phyloP scores from a whole-genome alignment of 2,329 filamentous ascomycete species.

The Epichloe uncinata region DNA sequence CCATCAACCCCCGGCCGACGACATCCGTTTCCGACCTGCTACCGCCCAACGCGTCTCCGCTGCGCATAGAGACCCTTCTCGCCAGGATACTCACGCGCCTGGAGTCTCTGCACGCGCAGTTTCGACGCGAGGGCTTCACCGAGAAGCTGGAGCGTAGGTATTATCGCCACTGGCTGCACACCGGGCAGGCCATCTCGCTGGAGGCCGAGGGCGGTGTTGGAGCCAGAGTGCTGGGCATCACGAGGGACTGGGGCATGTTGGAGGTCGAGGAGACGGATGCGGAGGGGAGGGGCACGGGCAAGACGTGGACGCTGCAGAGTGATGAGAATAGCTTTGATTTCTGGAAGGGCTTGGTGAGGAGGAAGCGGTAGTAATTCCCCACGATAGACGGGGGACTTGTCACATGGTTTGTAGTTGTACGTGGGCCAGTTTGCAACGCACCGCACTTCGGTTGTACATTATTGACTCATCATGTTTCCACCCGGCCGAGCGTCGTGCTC shows the following conservation, averaged over 20 bases:
- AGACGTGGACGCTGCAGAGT: slow-evolving; percentile 73
- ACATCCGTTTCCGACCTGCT: slow-evolving; percentile 72
- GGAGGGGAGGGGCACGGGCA: slow-evolving; percentile 62
- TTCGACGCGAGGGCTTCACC: slow-evolving; percentile 64
- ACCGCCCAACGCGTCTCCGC: slow-evolving; percentile 33
- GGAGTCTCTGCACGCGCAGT: slow-evolving; percentile 63
- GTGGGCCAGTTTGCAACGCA: no score
- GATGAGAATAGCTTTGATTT: slow-evolving; percentile 99
- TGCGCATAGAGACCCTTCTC: slow-evolving; percentile 67
- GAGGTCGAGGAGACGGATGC: slow-evolving; percentile 69
- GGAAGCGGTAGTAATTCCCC: slow-evolving; percentile 45
- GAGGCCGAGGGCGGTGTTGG: slow-evolving; percentile 65
- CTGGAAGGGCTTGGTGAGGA: slow-evolving; percentile 73
- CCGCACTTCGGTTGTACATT: no score
- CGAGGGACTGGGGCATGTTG: slow-evolving; percentile 79
- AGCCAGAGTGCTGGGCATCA: slow-evolving; percentile 76
- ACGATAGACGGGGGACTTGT: no score
- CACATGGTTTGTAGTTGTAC: no score
- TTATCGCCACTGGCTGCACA: slow-evolving; percentile 78
- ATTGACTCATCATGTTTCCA: no score
- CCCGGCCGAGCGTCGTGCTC: no score
- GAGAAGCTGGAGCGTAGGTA: slow-evolving; percentile 60
- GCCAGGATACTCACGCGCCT: slow-evolving; percentile 68
- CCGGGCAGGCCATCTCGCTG: slow-evolving; percentile 55
- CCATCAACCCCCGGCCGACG: slow-evolving; percentile 71